Base-by-base conservation (phyloP, 2,329 filamentous ascomycete species). In the Verticillium albo-atrum region DNA sequence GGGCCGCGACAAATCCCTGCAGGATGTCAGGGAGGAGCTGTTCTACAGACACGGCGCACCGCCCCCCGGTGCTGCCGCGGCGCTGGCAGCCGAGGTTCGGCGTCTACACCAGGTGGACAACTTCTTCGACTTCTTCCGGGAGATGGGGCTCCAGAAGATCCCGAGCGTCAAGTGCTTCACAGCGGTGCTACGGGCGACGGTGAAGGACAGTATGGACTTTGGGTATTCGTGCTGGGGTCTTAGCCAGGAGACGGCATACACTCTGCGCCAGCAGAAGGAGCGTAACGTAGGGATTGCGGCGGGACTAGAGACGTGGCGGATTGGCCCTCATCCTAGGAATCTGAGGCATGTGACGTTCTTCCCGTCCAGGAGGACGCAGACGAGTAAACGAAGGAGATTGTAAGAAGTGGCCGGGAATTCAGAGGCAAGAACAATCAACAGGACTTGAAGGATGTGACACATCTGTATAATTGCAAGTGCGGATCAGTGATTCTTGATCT, bases 1-100 rank as follows among this genome's bases (percentile, higher is more conserved):
- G 0, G 69, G 64, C 20, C 65, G 70, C 2, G 65, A 66, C 7
- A 74, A 72, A 32, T 63, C 74, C 1, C 69, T 82, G 4, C 55
- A 54, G 3, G 61, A 75, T 54, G 67, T 82, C 30, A 73, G 76
- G 55, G 75, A 82, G 37, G 73, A 73, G 51, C 73, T 82, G 3
- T 82, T 82, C 66, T 68, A 72, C 7, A 71, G 74, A 3, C 77
- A 81, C 59, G 78, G 80, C 34, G 77, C 74, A 2, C 79, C 80
- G 3, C 77, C 78, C 0, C 62, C 62, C 1, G 76, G 75, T 3
- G 70, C 74, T 1, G 76, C 79, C 0, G 70, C 70, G 15, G 57
- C 55, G 3, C 72, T 82, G 42, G 75, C 79, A 0, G 64, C 72
- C n/a, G 70, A 74, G 3, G 77, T 81, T 58, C 76, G 76, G 25